phyloP scores from a whole-genome alignment of 441 rosid genomes.

The Bruguiera hainesii region DNA sequence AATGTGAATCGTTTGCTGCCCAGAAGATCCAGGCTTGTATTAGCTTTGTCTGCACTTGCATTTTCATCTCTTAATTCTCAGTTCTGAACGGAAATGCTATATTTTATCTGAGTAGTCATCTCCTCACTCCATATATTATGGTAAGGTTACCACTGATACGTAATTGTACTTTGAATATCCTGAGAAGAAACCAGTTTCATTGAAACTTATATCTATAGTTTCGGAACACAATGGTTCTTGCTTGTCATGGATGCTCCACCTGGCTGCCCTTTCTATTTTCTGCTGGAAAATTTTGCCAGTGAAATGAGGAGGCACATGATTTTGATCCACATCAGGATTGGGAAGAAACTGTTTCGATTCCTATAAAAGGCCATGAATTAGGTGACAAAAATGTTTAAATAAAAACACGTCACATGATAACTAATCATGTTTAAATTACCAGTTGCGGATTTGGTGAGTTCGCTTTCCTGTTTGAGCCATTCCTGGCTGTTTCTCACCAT shows the following conservation, averaged over 20 bases:
- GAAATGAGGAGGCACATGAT: slow-evolving; percentile 21
- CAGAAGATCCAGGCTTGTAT: neutral
- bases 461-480: slow-evolving; percentile 10
- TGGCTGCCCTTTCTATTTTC: neutral
- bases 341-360: slow-evolving; percentile 10
- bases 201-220: too few species aligned
- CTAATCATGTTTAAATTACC: slow-evolving; percentile 19
- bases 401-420: slow-evolving; percentile 23
- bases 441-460: slow-evolving; percentile 18
- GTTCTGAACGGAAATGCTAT: neutral
- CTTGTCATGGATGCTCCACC: neutral
- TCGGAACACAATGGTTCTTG: neutral
- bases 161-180: too few species aligned
- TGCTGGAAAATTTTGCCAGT: neutral
- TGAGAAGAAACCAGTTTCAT: too few species aligned
- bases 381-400: slow-evolving; percentile 20
- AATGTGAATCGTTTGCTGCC: neutral
- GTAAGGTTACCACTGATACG: too few species aligned
- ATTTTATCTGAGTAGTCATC: neutral
- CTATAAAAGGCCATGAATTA: slow-evolving; percentile 5
- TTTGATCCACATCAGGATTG: slow-evolving; percentile 17
- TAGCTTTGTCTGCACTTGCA: slow-evolving; percentile 1
- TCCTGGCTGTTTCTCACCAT: neutral
- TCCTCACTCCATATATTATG: neutral
- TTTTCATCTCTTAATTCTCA: slow-evolving; percentile 9